Conservation (phyloP, 345 rosid species). For the Eucalyptus microcorys region DNA sequence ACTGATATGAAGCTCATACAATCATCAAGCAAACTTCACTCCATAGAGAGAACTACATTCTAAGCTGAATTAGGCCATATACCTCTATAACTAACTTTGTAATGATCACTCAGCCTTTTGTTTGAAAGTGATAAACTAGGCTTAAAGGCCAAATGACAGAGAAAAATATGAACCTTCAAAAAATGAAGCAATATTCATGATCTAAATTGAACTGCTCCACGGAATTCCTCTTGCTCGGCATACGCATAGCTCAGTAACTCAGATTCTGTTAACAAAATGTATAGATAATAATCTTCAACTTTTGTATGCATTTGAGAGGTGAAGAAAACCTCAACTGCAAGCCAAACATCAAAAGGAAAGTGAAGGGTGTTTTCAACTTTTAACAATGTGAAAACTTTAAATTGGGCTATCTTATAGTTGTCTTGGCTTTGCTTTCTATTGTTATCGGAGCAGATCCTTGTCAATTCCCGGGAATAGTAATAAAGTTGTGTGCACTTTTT, state of each 20-base stretch:
- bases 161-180: not conserved
- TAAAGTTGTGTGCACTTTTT: not conserved
- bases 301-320: not conserved
- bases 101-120: not conserved
- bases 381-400: not conserved
- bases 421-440: not conserved
- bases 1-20: no score
- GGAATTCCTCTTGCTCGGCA: slow-evolving; percentile 84
- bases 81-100: not conserved
- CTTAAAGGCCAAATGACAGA: not conserved
- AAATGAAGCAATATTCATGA: not conserved
- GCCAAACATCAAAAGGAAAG: not conserved
- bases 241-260: slow-evolving; percentile 81
- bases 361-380: not conserved
- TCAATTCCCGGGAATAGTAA: not conserved
- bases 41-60: no score
- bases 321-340: not conserved
- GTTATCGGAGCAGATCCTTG: not conserved
- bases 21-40: no score
- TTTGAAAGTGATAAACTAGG: not conserved
- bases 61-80: not conserved
- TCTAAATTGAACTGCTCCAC: slow-evolving; percentile 47
- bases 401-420: not conserved
- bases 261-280: slow-evolving; percentile 33
- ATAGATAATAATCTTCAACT: not conserved